Base-by-base conservation (phyloP, 305 asterid species). In the Fraxinus latifolia region DNA sequence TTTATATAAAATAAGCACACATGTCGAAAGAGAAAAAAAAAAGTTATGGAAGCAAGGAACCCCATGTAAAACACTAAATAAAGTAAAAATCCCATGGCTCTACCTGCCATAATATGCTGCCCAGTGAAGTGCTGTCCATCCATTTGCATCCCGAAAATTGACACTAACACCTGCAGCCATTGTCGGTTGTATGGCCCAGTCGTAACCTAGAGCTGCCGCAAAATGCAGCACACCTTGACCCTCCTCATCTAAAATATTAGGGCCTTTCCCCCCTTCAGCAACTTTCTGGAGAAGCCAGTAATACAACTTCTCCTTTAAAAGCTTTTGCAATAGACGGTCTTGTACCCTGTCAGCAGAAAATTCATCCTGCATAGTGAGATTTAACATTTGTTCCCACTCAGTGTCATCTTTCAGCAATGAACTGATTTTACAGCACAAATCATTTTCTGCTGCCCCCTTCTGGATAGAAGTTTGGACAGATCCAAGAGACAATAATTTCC, bases 51-150 rank as follows among this genome's bases (percentile, higher is more conserved):
- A 79, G 84, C 80, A 83, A 60, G 70, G 53, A 76, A 50, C 83
- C 70, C 19, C 36, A 34, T 9, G 50, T 32, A 71, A 81, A n/a
- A 21, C 34, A 74, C 34, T 37, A 55, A 50, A 47, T 11, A 70
- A 31, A 79, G 62, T 19, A 34, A 7, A 79, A 33, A 37, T 25
- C 8, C 42, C 73, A 44, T 39, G 77, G 33, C 32, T 81, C 23
- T 86, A 96, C 99, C 99, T 93, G 87, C 99, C 99, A 87, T 87
- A 93, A 80, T 82, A 87, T 74, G 99, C 99, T 50, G 99, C 98
- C 99, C 99, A 96, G 86, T 96, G 99, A 86, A 96, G 97, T 0
- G 98, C 98, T 42, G 97, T 96, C 97, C 99, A 92, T 77, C 99
- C 99, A 88, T 92, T 92, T 7, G 83, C 88, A 85, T 96, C 99